phyloP scores from a whole-genome alignment of 768 basidiomycete species.

The Infundibulicybe gibba region DNA sequence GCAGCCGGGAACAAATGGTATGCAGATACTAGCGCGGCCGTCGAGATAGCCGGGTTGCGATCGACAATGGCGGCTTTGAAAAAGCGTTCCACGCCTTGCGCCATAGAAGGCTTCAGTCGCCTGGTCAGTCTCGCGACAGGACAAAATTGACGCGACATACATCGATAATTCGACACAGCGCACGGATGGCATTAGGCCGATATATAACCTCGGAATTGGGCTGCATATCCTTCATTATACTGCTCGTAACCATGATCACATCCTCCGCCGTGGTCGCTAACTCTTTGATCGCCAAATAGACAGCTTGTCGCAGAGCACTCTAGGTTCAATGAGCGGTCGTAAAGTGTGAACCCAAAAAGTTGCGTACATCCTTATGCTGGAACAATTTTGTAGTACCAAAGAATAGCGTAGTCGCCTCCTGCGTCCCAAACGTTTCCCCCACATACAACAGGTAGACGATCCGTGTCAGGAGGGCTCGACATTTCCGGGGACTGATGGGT shows the following conservation, averaged over 20 bases:
- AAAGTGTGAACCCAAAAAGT: neutral
- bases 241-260: slow-evolving; percentile 99
- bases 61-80: slow-evolving; percentile 99
- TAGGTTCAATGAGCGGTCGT: slow-evolving; percentile 25
- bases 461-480: slow-evolving; percentile 91
- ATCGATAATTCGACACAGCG: slow-evolving; percentile 94
- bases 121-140: slow-evolving; percentile 4
- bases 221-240: slow-evolving; percentile 99
- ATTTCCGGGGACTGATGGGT: slow-evolving; percentile 96
- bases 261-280: slow-evolving; percentile 94
- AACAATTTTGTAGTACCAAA: slow-evolving; percentile 99
- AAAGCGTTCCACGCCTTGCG: slow-evolving; percentile 97
- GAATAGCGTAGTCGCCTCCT: slow-evolving; percentile 97
- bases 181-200: slow-evolving; percentile 95
- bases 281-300: slow-evolving; percentile 98
- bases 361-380: slow-evolving; percentile 96
- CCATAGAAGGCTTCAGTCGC: slow-evolving; percentile 84
- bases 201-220: slow-evolving; percentile 98
- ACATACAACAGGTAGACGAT: slow-evolving; percentile 96
- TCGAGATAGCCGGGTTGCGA: slow-evolving; percentile 91
- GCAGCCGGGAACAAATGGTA: slow-evolving; percentile 95
- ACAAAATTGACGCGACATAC: slow-evolving; percentile 47
- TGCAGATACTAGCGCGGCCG: slow-evolving; percentile 93
- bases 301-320: slow-evolving; percentile 95
- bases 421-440: slow-evolving; percentile 90